Evolutionary conservation across 495 filamentous ascomycete species (phyloP).

Genomic region (Lepraria neglecta): DNA sequence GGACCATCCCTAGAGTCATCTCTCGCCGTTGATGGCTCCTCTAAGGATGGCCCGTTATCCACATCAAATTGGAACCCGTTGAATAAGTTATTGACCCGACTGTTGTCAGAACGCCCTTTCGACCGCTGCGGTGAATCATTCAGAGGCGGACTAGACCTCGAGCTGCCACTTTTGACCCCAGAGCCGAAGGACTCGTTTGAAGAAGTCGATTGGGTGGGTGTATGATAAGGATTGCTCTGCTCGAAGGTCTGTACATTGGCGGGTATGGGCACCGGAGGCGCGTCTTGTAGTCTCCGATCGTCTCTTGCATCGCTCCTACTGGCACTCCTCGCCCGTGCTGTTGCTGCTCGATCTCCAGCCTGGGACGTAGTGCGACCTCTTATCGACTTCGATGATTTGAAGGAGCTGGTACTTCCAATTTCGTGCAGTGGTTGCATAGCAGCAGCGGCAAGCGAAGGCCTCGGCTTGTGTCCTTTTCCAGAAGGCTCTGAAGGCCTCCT

Average conservation of each 20-base stretch:
- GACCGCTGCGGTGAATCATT: slow-evolving; percentile 25
- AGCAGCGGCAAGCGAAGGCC: slow-evolving; percentile 25
- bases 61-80: slow-evolving; percentile 34
- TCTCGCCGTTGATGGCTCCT: neutral
- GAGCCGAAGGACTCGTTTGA: slow-evolving; percentile 65
- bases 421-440: slow-evolving; percentile 35
- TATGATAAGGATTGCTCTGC: slow-evolving; percentile 52
- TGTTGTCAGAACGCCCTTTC: slow-evolving; percentile 2
- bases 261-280: slow-evolving; percentile 33
- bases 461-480: slow-evolving; percentile 20
- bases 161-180: slow-evolving; percentile 60
- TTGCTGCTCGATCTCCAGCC: slow-evolving; percentile 3
- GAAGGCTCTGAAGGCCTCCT: slow-evolving; percentile 20
- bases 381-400: slow-evolving; percentile 26
- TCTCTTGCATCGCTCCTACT: slow-evolving; percentile 3
- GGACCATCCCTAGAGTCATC: neutral
- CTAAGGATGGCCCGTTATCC: slow-evolving; percentile 8
- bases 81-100: slow-evolving; percentile 36
- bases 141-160: slow-evolving; percentile 53
- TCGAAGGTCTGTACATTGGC: slow-evolving; percentile 46
- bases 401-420: slow-evolving; percentile 30
- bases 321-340: neutral
- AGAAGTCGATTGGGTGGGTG: slow-evolving; percentile 57
- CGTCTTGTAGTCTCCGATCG: slow-evolving; percentile 13
- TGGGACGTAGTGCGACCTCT: slow-evolving; percentile 29